Evolutionary conservation across 177 flowering plant genomes (phyloP), one percentile per base, ranked within the genome.

Genomic region (Vitis hybrid): DNA sequence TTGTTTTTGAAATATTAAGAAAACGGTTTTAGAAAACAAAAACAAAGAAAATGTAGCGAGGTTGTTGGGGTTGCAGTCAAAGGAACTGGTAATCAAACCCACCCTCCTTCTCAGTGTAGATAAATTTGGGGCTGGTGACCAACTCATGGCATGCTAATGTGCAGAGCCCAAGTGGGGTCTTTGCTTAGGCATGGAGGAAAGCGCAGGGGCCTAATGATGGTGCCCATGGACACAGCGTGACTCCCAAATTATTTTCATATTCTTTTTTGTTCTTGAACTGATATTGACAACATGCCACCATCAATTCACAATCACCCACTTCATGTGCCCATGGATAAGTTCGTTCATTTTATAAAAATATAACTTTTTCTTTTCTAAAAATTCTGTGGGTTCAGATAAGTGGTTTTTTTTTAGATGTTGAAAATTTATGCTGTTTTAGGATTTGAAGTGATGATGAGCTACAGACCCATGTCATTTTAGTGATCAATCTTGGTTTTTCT

Each of bases 71-170:
- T 14, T 64, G 51, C 53, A 65, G 70, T 69, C 73, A 75, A 71
- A 53, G 69, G n/a, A 65, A 50, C 68, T 53, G 74, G 74, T 71
- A 18, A 75, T 70, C 78, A 60, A 70, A 70, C 67, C 69, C 56
- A 60, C 29, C 66, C 31, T n/a, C 2, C 55, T 2, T 48, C 3
- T 55, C 21, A 50, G 45, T 60, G 9, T 53, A 19, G 10, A 26
- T 0, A 10, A 7, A n/a, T 9, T 18, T 58, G 2, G 63, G 21
- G 63, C 52, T 50, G 74, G 70, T 75, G 70, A 65, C 66, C 77
- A 70, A 74, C 73, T 67, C 64, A 19, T 50, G 67, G 51, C 63
- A 73, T 52, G 57, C 71, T 53, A 67, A 13, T 5, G 33, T 56
- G 26, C 61, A 57, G 58, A 48, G 31, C 29, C 2, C 18, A 65